Conservation (phyloP, 2,329 filamentous ascomycete species). For the Xylariaceae sp. region DNA sequence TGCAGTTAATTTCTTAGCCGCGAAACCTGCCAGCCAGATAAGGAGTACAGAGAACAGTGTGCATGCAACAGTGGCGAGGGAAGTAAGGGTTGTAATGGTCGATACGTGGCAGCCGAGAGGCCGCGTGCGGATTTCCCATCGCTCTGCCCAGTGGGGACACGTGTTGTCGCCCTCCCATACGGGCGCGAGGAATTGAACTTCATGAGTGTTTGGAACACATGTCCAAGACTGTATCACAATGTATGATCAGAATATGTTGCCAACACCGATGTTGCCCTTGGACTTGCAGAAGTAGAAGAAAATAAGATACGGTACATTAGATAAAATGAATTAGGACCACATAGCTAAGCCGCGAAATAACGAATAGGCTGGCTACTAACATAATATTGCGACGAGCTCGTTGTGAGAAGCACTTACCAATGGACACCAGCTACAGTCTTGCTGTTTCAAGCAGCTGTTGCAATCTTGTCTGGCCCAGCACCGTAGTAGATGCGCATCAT, state of each 20-base stretch:
- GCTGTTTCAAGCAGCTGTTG: slow-evolving; percentile 49
- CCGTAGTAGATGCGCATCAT: slow-evolving; percentile 50
- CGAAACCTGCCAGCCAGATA: slow-evolving; percentile 24
- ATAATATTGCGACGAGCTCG: not conserved
- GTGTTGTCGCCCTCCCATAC: slow-evolving; percentile 53
- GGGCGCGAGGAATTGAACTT: slow-evolving; percentile 55
- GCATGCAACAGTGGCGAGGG: slow-evolving; percentile 40
- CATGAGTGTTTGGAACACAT: slow-evolving; percentile 58
- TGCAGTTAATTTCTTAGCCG: slow-evolving; percentile 12
- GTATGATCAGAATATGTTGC: not conserved
- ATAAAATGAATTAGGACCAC: not conserved
- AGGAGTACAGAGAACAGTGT: slow-evolving; percentile 36
- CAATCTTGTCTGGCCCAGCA: slow-evolving; percentile 61
- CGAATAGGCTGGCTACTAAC: not conserved
- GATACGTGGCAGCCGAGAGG: slow-evolving; percentile 46
- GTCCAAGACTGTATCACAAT: slow-evolving; percentile 52
- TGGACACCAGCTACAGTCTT: slow-evolving; percentile 59
- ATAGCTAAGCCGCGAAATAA: not conserved
- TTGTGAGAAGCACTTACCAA: slow-evolving; percentile 47
- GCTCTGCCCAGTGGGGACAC: slow-evolving; percentile 58
- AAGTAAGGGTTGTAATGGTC: slow-evolving; percentile 46
- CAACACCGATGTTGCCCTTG: not conserved
- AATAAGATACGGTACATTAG: not conserved
- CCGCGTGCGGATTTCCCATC: slow-evolving; percentile 46
- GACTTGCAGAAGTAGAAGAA: not conserved